Base-by-base conservation (phyloP, 306 rosid species). In the Glycine latifolia region DNA sequence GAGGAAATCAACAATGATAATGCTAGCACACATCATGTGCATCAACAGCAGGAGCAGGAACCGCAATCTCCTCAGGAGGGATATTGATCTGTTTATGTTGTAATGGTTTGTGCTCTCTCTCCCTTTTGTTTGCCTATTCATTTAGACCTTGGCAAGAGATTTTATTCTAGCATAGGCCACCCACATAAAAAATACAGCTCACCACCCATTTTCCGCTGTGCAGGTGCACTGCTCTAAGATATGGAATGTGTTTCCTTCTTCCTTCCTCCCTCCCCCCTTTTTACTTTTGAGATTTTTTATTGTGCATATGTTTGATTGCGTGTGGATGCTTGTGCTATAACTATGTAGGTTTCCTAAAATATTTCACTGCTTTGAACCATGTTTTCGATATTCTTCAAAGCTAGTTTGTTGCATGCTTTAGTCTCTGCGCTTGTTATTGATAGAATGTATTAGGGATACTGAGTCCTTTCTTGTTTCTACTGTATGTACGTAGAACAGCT, bases 121-220 rank as follows among this genome's bases (percentile, higher is more conserved):
- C 67, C 72, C 70, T 55, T 10, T 14, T 48, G 12, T 67, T 41
- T 56, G 16, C 12, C 6, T 66, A 55, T 55, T 74, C 53, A 35
- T 50, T 3, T 69, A 77, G 77, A 54, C 11, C 54, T 86, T 79
- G 82, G 77, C 48, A 60, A 41, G 16, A 54, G 39, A 50, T 79
- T 84, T 62, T 4, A 10, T 87, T 84, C 71, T 73, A 56, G 33
- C 46, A 53, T 31, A 59, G 82, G 75, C 77, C 79, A 58, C 80
- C 70, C 81, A 59, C 84, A 77, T 63, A 79, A 85, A 71, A 75
- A 87, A 84, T 85, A 67, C 81, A 82, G 91, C 95, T 92, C 86
- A 88, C 91, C 69, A 85, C 88, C 91, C 92, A 90, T 89, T 86
- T 90, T 89, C 92, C 89, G 84, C 91, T 92, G 92, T 92, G 97